A percentile compares a stretch with the other conserved stretches of the same genome.
These are phyloP conservation scores for Corynascus novoguineensis DNA, from an alignment of 495 filamentous ascomycete species.

Conservation along the genomic window DNA sequence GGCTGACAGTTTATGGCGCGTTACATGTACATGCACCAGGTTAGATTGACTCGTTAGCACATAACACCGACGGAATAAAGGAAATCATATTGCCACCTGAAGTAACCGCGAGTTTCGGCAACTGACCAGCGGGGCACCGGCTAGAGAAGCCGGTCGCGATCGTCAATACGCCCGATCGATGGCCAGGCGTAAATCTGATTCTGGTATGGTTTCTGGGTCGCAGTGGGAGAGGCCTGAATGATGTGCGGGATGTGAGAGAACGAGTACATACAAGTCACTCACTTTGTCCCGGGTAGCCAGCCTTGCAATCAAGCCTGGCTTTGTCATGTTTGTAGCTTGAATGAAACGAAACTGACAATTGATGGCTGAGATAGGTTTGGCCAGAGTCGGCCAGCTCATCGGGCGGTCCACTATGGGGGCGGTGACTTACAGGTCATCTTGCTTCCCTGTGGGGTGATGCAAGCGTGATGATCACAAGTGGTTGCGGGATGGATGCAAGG, in stretches of 20 bases:
- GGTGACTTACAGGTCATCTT: slow-evolving; percentile 29
- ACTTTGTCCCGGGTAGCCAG: slow-evolving; percentile 1
- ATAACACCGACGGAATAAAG: not conserved
- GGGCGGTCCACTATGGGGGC: slow-evolving; percentile 21
- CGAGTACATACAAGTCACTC: not conserved
- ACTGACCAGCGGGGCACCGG: not conserved
- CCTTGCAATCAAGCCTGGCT: slow-evolving; percentile 13
- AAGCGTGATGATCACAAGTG: slow-evolving; percentile 16
- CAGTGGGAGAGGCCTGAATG: slow-evolving; percentile 6
- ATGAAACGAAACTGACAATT: slow-evolving; percentile 14
- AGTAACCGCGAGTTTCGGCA: slow-evolving; percentile 6
- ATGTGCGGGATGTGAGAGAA: not conserved
- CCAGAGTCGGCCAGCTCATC: slow-evolving; percentile 11
- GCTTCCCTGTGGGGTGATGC: slow-evolving; percentile 27
- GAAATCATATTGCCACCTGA: not conserved
- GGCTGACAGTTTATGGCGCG: not conserved
- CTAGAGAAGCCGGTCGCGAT: slow-evolving; percentile 3
- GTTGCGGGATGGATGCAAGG: slow-evolving; percentile 13
- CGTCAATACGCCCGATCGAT: slow-evolving; percentile 16
- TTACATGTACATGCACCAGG: no score
- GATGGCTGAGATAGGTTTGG: slow-evolving; percentile 17
- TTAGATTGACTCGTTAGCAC: not conserved
- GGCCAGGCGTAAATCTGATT: slow-evolving; percentile 14
- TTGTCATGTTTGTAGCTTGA: not conserved
- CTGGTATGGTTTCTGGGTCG: slow-evolving; percentile 15